Evolutionary conservation across 805 yeast genomes (phyloP).

Genomic region (Wickerhamomyces bovis): DNA sequence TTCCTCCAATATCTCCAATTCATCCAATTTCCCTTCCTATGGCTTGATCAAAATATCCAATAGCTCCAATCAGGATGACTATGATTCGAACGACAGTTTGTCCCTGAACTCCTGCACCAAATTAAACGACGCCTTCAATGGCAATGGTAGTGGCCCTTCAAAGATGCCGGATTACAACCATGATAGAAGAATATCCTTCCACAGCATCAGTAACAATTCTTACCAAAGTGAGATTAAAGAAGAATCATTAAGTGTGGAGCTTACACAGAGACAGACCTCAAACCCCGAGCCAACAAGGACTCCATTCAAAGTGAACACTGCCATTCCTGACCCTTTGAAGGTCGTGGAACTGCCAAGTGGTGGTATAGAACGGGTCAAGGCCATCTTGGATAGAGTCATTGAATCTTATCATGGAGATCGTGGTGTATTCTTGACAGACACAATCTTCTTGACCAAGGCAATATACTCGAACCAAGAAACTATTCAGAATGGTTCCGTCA

Average conservation of each 20-base stretch:
- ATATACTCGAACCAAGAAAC: conserved; percentile 13
- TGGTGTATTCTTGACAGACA: conserved; percentile 13
- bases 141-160: not conserved
- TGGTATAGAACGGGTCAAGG: conserved; percentile 9
- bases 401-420: conserved; percentile 15
- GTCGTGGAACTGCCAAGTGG: conserved; percentile 4
- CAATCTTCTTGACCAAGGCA: conserved; percentile 12
- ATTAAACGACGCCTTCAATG: not conserved
- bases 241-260: not conserved
- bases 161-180: not conserved
- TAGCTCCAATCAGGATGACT: conserved; percentile 8
- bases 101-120: conserved; percentile 6
- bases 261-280: not conserved
- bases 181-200: not conserved
- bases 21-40: conserved; percentile 15
- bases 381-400: conserved; percentile 10
- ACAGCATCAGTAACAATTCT: not conserved
- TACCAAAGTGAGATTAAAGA: not conserved
- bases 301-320: not conserved
- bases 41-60: conserved; percentile 20
- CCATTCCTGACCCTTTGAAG: conserved; percentile 2
- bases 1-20: conserved; percentile 3
- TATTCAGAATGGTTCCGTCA: conserved; percentile 17
- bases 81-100: conserved; percentile 16
- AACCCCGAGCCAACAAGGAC: not conserved